Conservation (phyloP, 108 stramenopile species). For the Aurantiochytrium sp. region DNA sequence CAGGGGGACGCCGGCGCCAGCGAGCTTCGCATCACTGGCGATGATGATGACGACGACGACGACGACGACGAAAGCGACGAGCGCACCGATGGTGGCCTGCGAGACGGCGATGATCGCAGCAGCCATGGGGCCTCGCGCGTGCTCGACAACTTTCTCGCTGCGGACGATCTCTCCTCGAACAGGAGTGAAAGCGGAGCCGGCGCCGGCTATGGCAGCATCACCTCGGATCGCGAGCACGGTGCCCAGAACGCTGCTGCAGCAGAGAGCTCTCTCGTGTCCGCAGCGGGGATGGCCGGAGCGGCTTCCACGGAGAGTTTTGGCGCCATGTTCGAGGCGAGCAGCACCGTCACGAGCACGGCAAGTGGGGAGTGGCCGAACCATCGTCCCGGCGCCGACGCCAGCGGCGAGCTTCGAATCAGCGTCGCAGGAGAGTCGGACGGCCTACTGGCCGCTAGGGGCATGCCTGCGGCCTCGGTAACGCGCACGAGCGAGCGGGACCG, state of each 20-base stretch:
- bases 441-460: not conserved
- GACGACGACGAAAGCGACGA: not conserved
- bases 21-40: not conserved
- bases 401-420: not conserved
- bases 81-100: no score
- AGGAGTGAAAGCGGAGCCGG: not conserved
- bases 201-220: no score
- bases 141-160: not conserved
- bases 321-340: not conserved
- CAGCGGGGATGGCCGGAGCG: no score
- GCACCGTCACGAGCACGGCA: not conserved
- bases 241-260: not conserved
- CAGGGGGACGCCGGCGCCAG: not conserved
- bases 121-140: not conserved
- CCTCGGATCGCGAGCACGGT: not conserved
- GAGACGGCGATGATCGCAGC: no score
- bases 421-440: not conserved
- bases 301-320: no score
- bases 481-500: not conserved
- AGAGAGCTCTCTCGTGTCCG: no score
- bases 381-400: no score
- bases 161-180: not conserved
- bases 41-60: not conserved
- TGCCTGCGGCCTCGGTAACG: not conserved
- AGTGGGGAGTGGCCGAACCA: no score